Base-by-base conservation (phyloP, 169 alveolate genomes). In the Amoebophrya sp. region DNA sequence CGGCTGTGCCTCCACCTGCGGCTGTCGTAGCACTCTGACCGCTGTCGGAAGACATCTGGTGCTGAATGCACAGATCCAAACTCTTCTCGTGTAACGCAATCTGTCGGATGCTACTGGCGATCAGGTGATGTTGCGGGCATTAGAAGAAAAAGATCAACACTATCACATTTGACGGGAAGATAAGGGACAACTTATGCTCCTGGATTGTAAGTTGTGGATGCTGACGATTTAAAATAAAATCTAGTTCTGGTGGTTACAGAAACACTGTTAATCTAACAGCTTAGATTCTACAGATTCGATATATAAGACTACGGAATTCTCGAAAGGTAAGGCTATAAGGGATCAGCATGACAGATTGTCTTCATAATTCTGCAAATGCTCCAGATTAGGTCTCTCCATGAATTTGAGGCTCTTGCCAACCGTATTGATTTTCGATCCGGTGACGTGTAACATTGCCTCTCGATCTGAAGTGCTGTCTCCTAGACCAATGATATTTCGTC, bases 61-160 rank as follows among this genome's bases (percentile, higher is more conserved):
- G 65, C 65, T 47, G 65, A 18, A 47, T 47, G 18, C 65, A 47
- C 29, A 47, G 65, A 47, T 47, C 65, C 65, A 47, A 18, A 18
- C 29, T 12, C 65, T 47, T 47, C 18, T 47, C 65, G 65, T 47
- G 65, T 18, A 47, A 18, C 65, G 65, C 65, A 18, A 47, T 47
- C 65, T 47, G 65, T 47, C 65, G 65, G 65, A 47, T 47, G 65
- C 65, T 47, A 47, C 65, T 47, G 65, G 65, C 65, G 65, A 47
- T 47, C 65, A 47, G 65, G 65, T 47, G 65, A 18, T 47, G 65
- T 47, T 47, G 65, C 18, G n/a, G n/a, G n/a, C n/a, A n/a, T n/a
- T n/a, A n/a, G n/a, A n/a, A n/a, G n/a, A n/a, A n/a, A n/a, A n/a
- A n/a, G n/a, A n/a, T n/a, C n/a, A n/a, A n/a, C n/a, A n/a, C n/a